Conservation (phyloP, 176 grass and related monocot genomes). For the sorghum (Sorghum bicolor) region Sorghum_bicolor_NCBIv3 NC_012873.2:6667501-6668000, state of each 20-base stretch:
- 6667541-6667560: conserved; percentile 70
- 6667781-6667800: conserved; percentile 54
- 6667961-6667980: neutral
- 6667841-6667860: fast-evolving
- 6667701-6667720: neutral
- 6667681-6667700: neutral
- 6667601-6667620: conserved; percentile 24
- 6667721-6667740: conserved; percentile 54
- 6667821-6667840: neutral
- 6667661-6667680: neutral
- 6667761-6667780: conserved; percentile 64
- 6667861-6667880: too few species aligned
- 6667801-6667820: conserved; percentile 29
- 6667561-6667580: conserved; percentile 41
- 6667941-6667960: neutral
- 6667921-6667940: neutral
- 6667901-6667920: neutral
- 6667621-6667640: neutral
- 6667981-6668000: neutral
- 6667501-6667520: neutral
- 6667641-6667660: neutral
- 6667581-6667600: conserved; percentile 13
- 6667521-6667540: conserved; percentile 29
- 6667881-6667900: neutral
- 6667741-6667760: conserved; percentile 35